Evolutionary conservation across 2,329 filamentous ascomycete genomes (phyloP), one percentile per base, ranked within the genome.

Genomic region (Beauveria caledonica): DNA sequence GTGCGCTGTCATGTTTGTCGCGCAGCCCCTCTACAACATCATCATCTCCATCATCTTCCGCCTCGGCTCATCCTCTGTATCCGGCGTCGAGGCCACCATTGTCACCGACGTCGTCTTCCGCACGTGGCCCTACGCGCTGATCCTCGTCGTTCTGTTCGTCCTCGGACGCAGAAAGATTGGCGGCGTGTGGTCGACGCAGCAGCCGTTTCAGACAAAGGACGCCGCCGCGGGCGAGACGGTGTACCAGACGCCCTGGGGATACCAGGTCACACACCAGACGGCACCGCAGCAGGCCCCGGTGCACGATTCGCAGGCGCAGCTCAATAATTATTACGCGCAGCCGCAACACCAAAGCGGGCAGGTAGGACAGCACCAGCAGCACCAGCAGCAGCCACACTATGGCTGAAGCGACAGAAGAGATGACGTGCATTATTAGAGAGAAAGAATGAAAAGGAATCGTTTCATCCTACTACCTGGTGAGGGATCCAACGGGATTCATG

Each of bases 191-290:
- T 61, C 60, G 39, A 53, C 39, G 15, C 45, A 57, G 53, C 60
- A 61, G 46, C n/a, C 60, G 7, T 61, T 61, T 23, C 46, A 33
- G 60, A 61, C 60, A 9, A 57, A 57, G 27, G 45, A 46, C 4
- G 53, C 39, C n/a, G 40, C 17, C 13, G 53, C 21, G 13, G 40
- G 40, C 19, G 53, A 51, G 45, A 57, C 53, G n/a, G 50, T 61
- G 21, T 57, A 52, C 48, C 60, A 58, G 53, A 61, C 60, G 40
- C 36, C 60, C 5, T 61, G 60, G 60, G 60, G 60, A 17, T 57
- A 61, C 23, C 29, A 48, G 10, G 39, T 51, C 39, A 49, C 59
- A 1, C 45, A 51, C 23, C 15, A 55, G 29, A 33, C 42, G 15
- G 36, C 21, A 6, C 25, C 44, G 17, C 44, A 27, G 39, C 52